Base-by-base conservation (phyloP, 352 stramenopile species). In the Discostella stelligera region DNA sequence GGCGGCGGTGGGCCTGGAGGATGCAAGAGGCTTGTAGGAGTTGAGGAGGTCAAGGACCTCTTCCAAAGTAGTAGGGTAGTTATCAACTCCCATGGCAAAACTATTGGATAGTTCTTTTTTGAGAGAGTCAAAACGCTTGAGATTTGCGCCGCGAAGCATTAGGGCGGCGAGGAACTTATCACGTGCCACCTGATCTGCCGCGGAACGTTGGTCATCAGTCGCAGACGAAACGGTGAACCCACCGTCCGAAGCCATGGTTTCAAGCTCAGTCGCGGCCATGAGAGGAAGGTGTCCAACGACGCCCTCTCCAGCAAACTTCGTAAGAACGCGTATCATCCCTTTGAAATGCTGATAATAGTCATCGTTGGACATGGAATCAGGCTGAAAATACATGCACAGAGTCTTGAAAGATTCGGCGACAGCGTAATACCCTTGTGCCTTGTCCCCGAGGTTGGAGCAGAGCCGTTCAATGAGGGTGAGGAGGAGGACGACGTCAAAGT, bases 311-410 rank as follows among this genome's bases (percentile, higher is more conserved):
- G 30, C 58, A 32, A 54, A 66, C 4, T 49, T 39, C 10, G 32
- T 32, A n/a, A 66, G 20, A 16, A 37, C 52, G 18, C 52, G 14
- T 13, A 16, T 30, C 16, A 66, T 13, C 11, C 30, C 58, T 8
- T 37, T n/a, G 14, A 66, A 66, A 37, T 66, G 53, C 6, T 21
- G 30, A 16, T 27, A 14, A 18, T 66, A 54, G 13, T 49, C 37
- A 10, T 52, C 44, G 25, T 66, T 66, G 16, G 16, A 13, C 58
- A 66, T 53, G 9, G 11, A 16, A 32, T 25, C 25, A 14, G 7
- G 32, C 32, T 66, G 58, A 37, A 52, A 66, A 37, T 53, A 66
- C 30, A 52, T 39, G 58, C 18, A 27, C 8, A 66, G 44, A 32
- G 50, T 66, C n/a, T 66, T 66, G 32, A 54, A 30, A 16, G 41